Base-by-base conservation (phyloP, 208 protist species). In the Crithidia sp. region DNA sequence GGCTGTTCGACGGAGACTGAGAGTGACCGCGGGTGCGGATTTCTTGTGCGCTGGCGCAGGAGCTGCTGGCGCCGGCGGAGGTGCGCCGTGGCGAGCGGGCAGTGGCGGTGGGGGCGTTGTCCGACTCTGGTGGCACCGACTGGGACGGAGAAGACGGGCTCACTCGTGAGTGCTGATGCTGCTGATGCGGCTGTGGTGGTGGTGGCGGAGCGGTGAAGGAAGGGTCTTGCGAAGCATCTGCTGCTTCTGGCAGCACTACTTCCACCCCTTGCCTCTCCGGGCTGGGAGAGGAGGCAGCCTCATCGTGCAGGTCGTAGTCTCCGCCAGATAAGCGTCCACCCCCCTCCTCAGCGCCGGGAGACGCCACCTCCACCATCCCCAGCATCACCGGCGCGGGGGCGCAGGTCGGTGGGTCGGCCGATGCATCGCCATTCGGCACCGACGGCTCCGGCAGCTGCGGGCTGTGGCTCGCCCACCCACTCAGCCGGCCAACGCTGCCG, bases 401-500 rank as follows among this genome's bases (percentile, higher is more conserved):
- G n/a, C 74, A 79, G 52, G 40, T 14, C 6, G 74, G 74, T 0
- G 74, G 74, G 19, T 70, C 74, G 17, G 60, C 61, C 37, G 57
- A 55, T 5, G 53, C 2, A 36, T 52, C 36, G 16, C 52, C 52
- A 41, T 49, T 49, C 6, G 67, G 53, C 67, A 74, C 55, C 53
- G 74, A 79, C 36, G 63, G 74, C 67, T 79, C 74, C 54, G 43
- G 54, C 53, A 65, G 19, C 56, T 45, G 54, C 17, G 74, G 67
- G 41, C 66, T 73, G 40, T 37, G 54, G 55, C 74, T 79, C 39
- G 67, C 43, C 74, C 66, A 63, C n/a, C 17, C 7, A 49, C 74
- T 79, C 50, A 52, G 65, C 36, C 74, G 66, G 13, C 59, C 52
- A 3, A 41, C 59, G 64, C 69, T 76, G 52, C 45, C 47, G 17